Base-by-base conservation (phyloP, 75 land plant species). In the Chamaecyparis obtusa region DNA sequence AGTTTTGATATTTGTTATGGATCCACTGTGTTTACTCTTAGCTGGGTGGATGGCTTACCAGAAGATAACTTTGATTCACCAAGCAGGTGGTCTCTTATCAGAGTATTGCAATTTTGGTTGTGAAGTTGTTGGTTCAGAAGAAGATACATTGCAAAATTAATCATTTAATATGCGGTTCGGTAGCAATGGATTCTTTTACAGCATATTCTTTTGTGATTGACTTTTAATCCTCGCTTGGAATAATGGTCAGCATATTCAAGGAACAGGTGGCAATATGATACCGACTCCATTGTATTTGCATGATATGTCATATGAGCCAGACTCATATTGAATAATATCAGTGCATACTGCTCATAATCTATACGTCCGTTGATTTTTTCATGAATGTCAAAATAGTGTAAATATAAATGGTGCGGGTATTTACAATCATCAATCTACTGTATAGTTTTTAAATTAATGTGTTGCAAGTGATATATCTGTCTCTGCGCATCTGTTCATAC, bases 41-140 rank as follows among this genome's bases (percentile, higher is more conserved):
- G 32, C 76, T 72, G 76, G 36, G 33, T 72, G 13, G 76, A 72
- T 72, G 76, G 76, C 27, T 30, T 32, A 72, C 15, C 36, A 14
- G 76, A 72, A 72, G 76, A 72, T 72, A 32, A 72, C 76, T 10
- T 30, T 72, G 76, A 30, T 72, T 72, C 36, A 30, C 76, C 36
- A 30, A 32, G 76, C 36, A 32, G 36, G 76, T 33, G 33, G 33
- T 33, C 0, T 72, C 36, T 72, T 32, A 30, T 32, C 33, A 10
- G 36, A 72, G 76, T 72, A 33, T 72, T 72, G 36, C 76, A 72
- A 72, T 72, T 72, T 72, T 72, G 76, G 76, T 32, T 72, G 15
- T 72, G 33, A 72, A 32, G n/a, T 64, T 24, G 69, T 24, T 64
- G 69, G n/a, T 24, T 64, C 69, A 64, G 69, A 64, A 64, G 69